Conservation (phyloP, 371 early-diverging fungal species). For the Coemansia sp. region DNA sequence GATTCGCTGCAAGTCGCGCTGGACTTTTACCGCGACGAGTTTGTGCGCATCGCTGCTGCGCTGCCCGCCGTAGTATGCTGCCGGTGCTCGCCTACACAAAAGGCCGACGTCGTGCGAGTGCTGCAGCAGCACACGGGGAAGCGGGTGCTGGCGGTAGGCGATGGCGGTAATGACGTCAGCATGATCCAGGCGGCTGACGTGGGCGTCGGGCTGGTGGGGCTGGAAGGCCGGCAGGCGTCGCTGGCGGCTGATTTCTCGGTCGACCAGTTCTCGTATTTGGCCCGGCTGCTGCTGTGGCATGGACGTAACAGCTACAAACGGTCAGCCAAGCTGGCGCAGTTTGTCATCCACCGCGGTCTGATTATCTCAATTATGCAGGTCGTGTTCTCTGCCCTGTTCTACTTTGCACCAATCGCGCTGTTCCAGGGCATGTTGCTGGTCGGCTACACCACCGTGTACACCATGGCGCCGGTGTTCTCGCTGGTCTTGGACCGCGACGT, state of each 20-base stretch:
- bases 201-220: constrained; percentile 98
- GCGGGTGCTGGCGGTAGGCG: constrained; percentile 93
- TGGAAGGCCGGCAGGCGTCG: constrained; percentile 98
- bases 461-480: constrained; percentile 97
- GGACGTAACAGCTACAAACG: constrained; percentile 97
- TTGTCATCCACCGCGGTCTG: constrained; percentile 98
- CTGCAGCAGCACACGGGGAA: constrained; percentile 78
- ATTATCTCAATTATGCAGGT: constrained; percentile 98
- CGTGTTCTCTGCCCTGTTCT: constrained; percentile 97
- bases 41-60: constrained; percentile 75
- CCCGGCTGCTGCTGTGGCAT: constrained; percentile 91
- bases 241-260: constrained; percentile 97
- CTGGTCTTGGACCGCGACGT: constrained; percentile 93
- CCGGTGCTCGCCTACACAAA: constrained; percentile 98
- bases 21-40: constrained; percentile 74
- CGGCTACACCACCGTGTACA: constrained; percentile 94
- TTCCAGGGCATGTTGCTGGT: constrained; percentile 78
- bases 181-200: constrained; percentile 99
- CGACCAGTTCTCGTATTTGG: constrained; percentile 86
- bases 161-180: constrained; percentile 99
- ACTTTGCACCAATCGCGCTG: constrained; percentile 97
- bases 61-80: constrained; percentile 96
- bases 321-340: constrained; percentile 94
- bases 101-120: constrained; percentile 92
- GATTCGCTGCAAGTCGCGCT: constrained; percentile 78